Conservation (phyloP, 176 grass and related monocot species). For the Cymbopogon citratus region DNA sequence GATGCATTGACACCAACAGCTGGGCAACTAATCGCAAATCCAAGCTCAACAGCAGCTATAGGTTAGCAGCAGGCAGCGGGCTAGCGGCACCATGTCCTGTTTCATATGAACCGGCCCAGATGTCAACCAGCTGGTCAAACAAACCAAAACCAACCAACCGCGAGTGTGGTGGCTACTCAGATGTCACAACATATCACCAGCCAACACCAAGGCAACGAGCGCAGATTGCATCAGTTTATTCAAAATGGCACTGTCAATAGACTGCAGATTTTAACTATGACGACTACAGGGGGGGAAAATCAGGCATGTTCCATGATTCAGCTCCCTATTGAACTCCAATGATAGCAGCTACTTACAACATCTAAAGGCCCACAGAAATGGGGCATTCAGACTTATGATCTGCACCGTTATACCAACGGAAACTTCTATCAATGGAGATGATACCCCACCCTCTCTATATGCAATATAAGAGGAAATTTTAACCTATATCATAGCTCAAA, state of each 20-base stretch:
- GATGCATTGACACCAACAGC: neutral
- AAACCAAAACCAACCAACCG: neutral
- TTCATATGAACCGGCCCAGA: neutral
- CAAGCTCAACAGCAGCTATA: neutral
- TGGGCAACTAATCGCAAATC: neutral
- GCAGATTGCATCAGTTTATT: neutral
- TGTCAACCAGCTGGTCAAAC: neutral
- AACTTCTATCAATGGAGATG: constrained; percentile 1
- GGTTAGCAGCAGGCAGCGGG: neutral
- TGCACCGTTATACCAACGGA: neutral
- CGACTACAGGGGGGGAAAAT: neutral
- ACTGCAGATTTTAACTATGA: neutral
- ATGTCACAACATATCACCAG: neutral
- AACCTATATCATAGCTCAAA: neutral
- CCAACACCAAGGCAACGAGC: neutral
- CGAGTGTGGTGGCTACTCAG: neutral
- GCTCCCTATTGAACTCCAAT: constrained; percentile 16
- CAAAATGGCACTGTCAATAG: neutral
- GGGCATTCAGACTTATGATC: neutral
- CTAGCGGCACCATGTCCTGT: neutral
- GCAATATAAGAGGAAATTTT: constrained; percentile 9
- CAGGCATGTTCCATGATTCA: neutral
- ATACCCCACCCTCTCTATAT: constrained; percentile 23
- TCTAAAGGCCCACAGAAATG: neutral
- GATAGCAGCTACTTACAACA: constrained; percentile 20